Conservation (phyloP, 169 alveolate species). For the Plasmodium billcollinsi region DNA sequence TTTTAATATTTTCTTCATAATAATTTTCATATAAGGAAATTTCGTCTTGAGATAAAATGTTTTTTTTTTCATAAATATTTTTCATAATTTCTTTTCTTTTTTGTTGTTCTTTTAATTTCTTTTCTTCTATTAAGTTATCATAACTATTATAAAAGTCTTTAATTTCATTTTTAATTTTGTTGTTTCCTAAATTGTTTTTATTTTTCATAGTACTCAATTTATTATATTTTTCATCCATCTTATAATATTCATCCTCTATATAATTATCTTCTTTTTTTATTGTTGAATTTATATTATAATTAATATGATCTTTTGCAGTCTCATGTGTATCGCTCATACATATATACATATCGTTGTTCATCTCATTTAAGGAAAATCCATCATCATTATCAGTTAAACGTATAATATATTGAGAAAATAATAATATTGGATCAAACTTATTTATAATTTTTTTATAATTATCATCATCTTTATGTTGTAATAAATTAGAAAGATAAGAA, state of each 20-base stretch:
- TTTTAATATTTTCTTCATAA: constrained; percentile 46
- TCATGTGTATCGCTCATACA: not conserved
- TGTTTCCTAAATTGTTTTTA: not conserved
- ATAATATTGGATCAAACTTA: constrained; percentile 45
- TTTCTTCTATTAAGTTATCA: constrained; percentile 19
- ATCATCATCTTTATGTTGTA: constrained; percentile 44
- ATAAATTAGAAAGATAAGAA: constrained; percentile 27
- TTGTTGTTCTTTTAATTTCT: constrained; percentile 21
- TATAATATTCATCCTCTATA: too few relatives aligned
- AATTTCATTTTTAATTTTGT: constrained; percentile 13
- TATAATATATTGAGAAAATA: constrained; percentile 64
- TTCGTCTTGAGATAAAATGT: constrained; percentile 29
- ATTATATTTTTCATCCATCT: too few relatives aligned
- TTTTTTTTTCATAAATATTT: constrained; percentile 57
- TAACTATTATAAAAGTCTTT: constrained; percentile 43
- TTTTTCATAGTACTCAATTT: not conserved
- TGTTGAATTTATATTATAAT: not conserved
- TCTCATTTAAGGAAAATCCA: constrained; percentile 11
- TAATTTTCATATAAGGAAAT: constrained; percentile 37
- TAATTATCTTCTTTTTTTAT: not conserved
- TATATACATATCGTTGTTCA: not conserved
- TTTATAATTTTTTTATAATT: constrained; percentile 32
- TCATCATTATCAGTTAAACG: constrained; percentile 32
- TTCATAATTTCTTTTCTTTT: constrained; percentile 44
- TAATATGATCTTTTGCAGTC: not conserved